Conservation (phyloP, 768 basidiomycete genomes). For the Cystoderma amianthinum region DNA sequence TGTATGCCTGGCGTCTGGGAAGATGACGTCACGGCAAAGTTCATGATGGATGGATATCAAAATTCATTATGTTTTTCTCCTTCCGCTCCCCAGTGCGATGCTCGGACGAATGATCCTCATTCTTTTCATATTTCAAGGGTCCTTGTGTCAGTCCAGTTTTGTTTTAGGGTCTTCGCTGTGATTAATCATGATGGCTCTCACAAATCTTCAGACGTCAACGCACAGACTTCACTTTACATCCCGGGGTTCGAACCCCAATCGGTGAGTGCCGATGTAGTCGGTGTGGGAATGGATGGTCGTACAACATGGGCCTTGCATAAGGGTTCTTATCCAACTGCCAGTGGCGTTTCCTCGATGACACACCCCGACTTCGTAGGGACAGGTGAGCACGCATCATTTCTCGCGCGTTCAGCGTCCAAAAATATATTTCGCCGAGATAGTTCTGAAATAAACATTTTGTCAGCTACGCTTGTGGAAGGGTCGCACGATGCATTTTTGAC, state of each 20-base stretch:
- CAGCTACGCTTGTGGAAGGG: conserved; percentile 40
- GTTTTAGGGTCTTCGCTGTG: no score
- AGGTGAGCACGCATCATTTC: conserved; percentile 15
- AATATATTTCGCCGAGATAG: conserved; percentile 1
- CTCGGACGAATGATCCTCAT: no score
- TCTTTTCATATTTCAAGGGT: no score
- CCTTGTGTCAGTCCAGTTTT: no score
- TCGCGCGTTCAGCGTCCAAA: background rate
- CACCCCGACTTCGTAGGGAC: conserved; percentile 28
- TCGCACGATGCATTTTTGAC: conserved; percentile 29
- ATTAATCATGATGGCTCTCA: no score
- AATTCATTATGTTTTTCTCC: background rate
- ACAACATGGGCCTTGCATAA: conserved; percentile 35
- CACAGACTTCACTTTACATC: conserved; percentile 31
- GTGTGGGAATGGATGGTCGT: conserved; percentile 29
- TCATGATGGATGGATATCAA: no score
- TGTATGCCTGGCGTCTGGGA: no score
- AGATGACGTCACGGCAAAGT: no score
- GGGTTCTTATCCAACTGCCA: conserved; percentile 21
- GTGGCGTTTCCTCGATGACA: background rate
- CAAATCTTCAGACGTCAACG: conserved; percentile 1
- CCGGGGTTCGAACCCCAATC: conserved; percentile 39
- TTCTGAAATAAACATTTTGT: background rate
- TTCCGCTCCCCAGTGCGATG: no score
- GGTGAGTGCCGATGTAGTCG: conserved; percentile 31